phyloP scores from a whole-genome alignment of 2,329 filamentous ascomycete genomes.

The Thermothelomyces thermophilus region DNA sequence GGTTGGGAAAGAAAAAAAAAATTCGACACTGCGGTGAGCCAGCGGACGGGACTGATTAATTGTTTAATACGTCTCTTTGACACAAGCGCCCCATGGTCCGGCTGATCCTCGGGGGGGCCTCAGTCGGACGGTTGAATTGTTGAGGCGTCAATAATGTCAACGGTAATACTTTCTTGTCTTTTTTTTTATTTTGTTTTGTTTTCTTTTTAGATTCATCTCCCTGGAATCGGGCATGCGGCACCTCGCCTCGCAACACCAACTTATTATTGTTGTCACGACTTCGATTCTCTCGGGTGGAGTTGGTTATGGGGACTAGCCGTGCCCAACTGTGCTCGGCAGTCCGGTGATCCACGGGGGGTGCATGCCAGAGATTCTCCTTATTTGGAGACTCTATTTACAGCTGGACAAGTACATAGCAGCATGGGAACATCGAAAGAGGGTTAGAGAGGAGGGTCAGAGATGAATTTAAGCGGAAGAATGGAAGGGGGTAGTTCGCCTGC shows the following conservation, averaged over 20 bases:
- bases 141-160: constrained; percentile 2
- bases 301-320: no score
- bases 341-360: no score
- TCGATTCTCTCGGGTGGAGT: background rate
- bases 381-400: background rate
- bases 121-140: background rate
- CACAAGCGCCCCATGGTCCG: background rate
- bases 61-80: constrained; percentile 13
- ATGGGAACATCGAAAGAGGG: constrained; percentile 1
- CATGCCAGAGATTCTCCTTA: background rate
- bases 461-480: background rate
- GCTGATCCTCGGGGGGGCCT: background rate
- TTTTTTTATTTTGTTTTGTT: background rate
- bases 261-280: background rate
- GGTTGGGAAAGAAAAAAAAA: background rate
- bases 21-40: background rate
- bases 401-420: constrained; percentile 3
- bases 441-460: background rate
- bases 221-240: constrained; percentile 12
- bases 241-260: constrained; percentile 2
- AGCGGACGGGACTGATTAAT: constrained; percentile 13
- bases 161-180: background rate
- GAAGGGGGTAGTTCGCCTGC: background rate
- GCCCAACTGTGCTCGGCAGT: background rate
- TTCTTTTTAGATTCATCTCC: background rate